Base-by-base conservation (phyloP, 179 eudicot species). In the Amaranthus tricolor region DNA sequence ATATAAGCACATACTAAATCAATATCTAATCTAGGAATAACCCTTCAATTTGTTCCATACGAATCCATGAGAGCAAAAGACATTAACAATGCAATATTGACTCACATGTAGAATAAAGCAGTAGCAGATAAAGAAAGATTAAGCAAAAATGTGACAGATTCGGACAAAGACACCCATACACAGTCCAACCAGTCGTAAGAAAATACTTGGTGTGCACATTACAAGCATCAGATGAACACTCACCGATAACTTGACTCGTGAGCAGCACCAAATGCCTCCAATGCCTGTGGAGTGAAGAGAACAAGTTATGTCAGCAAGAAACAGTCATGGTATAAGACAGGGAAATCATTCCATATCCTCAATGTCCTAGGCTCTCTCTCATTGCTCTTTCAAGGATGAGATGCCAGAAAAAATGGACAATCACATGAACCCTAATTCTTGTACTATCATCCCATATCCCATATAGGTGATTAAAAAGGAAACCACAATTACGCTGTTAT, bases 401-500 rank as follows among this genome's bases (percentile, higher is more conserved):
- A 89, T 87, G 87, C 85, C 89, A 85, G 77, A 84, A 81, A 69
- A 85, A 86, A 83, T 81, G 89, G 91, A 88, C 89, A 88, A 84
- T 86, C 97, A 89, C 90, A 88, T 85, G 90, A 91, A 83, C 95
- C 89, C 91, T 96, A 91, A 87, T 78, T 82, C 92, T 88, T 82
- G 82, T 89, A 85, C 78, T 88, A 85, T 90, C 97, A 91, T 85
- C 99, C 97, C 86, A 89, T 84, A 84, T 87, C 98, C 97, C 87
- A 88, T 83, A 82, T 85, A 91, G 88, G 97, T 91, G 98, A 93
- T 91, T 89, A 96, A 91, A 83, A 88, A 86, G 85, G 87, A 91
- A 96, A 88, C 99, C 94, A 89, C 94, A 94, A 96, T 96, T 96
- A 95, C 99, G 99, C 99, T 95, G 99, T 93, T 93, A 93, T 92